Evolutionary conservation across 2,329 filamentous ascomycete genomes (phyloP).

Genomic region (Pestalotiopsis fici): DNA sequence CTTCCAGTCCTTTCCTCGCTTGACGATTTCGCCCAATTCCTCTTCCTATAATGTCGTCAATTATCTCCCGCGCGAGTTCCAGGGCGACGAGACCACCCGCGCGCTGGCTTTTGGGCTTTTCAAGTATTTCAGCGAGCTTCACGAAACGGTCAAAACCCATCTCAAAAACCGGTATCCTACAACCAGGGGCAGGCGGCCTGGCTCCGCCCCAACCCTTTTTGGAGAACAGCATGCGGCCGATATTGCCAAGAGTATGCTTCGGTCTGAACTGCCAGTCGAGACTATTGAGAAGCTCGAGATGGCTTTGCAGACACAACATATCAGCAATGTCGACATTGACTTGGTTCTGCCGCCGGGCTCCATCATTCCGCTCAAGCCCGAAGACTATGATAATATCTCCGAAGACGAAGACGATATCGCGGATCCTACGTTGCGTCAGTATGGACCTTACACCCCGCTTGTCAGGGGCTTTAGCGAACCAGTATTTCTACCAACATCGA

Average conservation of each 20-base stretch:
- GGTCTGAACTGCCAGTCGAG: conserved; percentile 74
- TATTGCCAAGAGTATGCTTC: conserved; percentile 80
- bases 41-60: conserved; percentile 89
- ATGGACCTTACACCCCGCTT: conserved; percentile 75
- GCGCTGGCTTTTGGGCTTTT: conserved; percentile 88
- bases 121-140: conserved; percentile 92
- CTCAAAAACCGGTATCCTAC: conserved; percentile 61
- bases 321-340: conserved; percentile 86
- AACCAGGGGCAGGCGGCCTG: conserved; percentile 57
- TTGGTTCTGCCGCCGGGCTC: conserved; percentile 79
- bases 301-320: conserved; percentile 77
- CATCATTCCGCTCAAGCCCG: conserved; percentile 64
- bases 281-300: conserved; percentile 73
- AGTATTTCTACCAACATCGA: conserved; percentile 83
- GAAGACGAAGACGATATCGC: conserved; percentile 67
- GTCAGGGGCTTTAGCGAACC: conserved; percentile 81
- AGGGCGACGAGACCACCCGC: conserved; percentile 91
- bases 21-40: conserved; percentile 91
- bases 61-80: conserved; percentile 87
- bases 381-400: conserved; percentile 59
- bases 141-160: conserved; percentile 71
- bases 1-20: conserved; percentile 83
- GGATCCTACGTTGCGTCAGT: conserved; percentile 67
- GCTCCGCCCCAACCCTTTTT: conserved; percentile 72
- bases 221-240: conserved; percentile 92